Evolutionary conservation across 768 basidiomycete genomes (phyloP).

Genomic region (Russula compacta): DNA sequence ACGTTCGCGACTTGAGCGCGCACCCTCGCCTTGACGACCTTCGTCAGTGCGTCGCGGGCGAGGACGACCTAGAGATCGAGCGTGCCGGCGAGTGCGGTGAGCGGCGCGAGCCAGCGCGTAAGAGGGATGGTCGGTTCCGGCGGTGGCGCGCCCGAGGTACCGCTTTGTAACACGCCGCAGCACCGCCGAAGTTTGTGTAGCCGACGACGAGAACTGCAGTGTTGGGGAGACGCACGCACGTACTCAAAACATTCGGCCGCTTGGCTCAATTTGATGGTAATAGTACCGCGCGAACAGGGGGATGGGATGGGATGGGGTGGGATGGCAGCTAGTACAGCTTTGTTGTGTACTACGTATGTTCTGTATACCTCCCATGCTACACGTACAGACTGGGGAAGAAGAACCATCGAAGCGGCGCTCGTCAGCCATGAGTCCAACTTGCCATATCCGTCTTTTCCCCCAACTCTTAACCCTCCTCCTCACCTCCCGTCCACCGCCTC

Average conservation of each 20-base stretch:
- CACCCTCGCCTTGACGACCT: slow-evolving; percentile 18
- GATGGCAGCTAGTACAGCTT: too few relatives aligned
- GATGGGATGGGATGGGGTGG: too few relatives aligned
- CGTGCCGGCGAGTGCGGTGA: slow-evolving; percentile 43
- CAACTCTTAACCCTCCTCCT: too few relatives aligned
- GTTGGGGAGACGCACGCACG: too few relatives aligned
- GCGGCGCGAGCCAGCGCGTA: slow-evolving; percentile 62
- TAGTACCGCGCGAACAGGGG: not conserved
- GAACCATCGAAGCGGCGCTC: too few relatives aligned
- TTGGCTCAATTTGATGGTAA: too few relatives aligned
- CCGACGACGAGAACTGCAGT: slow-evolving; percentile 70
- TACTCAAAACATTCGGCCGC: not conserved
- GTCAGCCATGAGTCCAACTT: too few relatives aligned
- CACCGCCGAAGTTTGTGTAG: slow-evolving; percentile 79
- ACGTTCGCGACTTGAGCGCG: slow-evolving; percentile 25
- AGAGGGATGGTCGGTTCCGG: slow-evolving; percentile 36
- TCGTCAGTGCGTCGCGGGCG: slow-evolving; percentile 28
- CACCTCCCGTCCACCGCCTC: too few relatives aligned
- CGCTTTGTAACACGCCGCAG: slow-evolving; percentile 43
- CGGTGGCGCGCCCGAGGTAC: slow-evolving; percentile 27
- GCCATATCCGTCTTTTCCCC: too few relatives aligned
- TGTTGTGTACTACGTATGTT: too few relatives aligned
- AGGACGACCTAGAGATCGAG: slow-evolving; percentile 35
- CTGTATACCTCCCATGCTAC: too few relatives aligned
- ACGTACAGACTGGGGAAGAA: too few relatives aligned